Evolutionary conservation across 139 green algal species (phyloP), one percentile per base, ranked within the genome.

Genomic region (Pleodorina starrii): DNA sequence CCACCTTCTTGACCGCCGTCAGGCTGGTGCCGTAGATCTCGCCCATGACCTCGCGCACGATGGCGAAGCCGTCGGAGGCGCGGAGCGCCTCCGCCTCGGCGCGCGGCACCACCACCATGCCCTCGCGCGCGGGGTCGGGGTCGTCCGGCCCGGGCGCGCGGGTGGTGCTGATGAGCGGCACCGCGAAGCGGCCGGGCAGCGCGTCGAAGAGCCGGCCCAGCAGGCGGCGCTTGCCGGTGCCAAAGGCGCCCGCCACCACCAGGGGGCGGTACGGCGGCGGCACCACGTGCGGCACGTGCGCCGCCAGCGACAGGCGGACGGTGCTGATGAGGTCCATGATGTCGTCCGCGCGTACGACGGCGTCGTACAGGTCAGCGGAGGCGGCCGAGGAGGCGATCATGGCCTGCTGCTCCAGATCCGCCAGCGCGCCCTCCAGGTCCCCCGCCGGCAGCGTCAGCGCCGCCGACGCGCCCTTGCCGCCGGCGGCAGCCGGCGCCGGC

Each of bases 211-310:
- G 77, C 35, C 91, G 85, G 46, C 91, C 82, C 46, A 96, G 91
- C 60, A 97, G 84, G 17, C 78, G 50, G 23, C 90, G 88, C 90
- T 96, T 96, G 75, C 92, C 93, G 36, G 91, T 95, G 75, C 94
- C 94, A 90, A 96, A 97, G 19, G 95, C 93, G 17, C 91, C 95
- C 9, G 84, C 91, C 29, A 97, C 87, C 35, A 97, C 90, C 76
- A 97, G 78, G 7, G 95, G 95, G 46, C 75, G 38, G 73, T 91
- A 77, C 9, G 93, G 89, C 23, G 93, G 92, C 1, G 88, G 86
- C 25, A 96, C 82, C 1, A 95, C 69, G 59, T 83, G 84, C 6
- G 94, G 93, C 46, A 91, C 90, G 60, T 93, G 91, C 36, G 16
- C 57, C 14, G 91, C 89, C 48, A 97, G 85, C 7, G 90, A 86